Evolutionary conservation across 2,329 filamentous ascomycete genomes (phyloP), one percentile per base, ranked within the genome.

Genomic region (Claviceps sp.): DNA sequence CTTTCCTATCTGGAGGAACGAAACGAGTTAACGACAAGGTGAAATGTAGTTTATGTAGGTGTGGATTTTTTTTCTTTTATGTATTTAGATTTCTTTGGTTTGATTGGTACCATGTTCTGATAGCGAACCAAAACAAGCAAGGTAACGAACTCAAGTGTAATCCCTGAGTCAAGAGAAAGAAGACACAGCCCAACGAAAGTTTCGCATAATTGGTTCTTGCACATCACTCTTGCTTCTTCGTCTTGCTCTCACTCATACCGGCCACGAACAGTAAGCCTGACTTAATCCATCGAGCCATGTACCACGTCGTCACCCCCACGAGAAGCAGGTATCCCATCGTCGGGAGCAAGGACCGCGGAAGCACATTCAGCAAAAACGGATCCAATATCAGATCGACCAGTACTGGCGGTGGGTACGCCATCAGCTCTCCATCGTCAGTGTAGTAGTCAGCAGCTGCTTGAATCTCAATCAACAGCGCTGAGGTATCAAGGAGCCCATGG

Each of bases 361-460:
- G 74, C 16, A 89, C 63, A 70, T 94, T 93, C 61, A 84, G 69
- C 42, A 94, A 55, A 63, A 84, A 97, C 0, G 89, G 89, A 66
- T 97, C 93, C 24, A 98, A 78, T 60, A 96, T 86, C 66, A 82
- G 68, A 60, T 98, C 91, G 49, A 85, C 85, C 50, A 81, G 72
- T 4, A 97, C 89, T 0, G 82, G 79, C 2, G 84, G 83, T 14
- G 87, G 85, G 55, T 75, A 62, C 48, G 72, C 68, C 91, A 97
- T 97, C 61, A 95, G 76, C 1, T 76, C 76, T 55, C 72, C 68
- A 63, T 95, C 78, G 54, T 81, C 75, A 11, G 87, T 85, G 67
- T 87, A 94, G 71, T 91, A 98, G 61, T 94, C 88, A 47, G 93
- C 89, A 20, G 84, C 81, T 14, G 89, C 80, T 56, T 77, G 75